Conservation (phyloP, 78 protist species). For the Mastigamoeba balamuthi region DNA sequence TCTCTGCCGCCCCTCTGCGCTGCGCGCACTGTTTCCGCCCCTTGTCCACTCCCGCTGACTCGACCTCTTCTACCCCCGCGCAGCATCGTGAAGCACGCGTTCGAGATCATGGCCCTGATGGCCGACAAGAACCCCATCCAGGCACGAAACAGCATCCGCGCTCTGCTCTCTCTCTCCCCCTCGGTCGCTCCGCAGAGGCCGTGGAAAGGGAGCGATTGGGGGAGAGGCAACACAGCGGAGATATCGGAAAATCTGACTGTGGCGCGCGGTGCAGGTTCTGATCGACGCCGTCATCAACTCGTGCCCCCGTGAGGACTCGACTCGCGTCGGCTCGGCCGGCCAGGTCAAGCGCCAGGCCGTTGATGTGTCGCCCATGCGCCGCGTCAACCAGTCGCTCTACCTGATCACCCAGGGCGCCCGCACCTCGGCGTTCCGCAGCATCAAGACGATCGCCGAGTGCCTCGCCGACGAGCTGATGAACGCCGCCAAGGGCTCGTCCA, state of each 20-base stretch:
- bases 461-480: conserved; percentile 98
- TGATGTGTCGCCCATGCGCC: conserved; percentile 99
- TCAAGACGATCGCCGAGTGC: conserved; percentile 98
- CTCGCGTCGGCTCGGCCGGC: conserved; percentile 99
- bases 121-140: conserved; percentile 96
- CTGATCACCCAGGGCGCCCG: conserved; percentile 87
- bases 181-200: no score
- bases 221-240: no score
- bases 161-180: no score
- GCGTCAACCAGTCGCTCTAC: conserved; percentile 96
- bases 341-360: conserved; percentile 99
- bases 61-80: background rate
- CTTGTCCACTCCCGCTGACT: background rate
- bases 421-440: conserved; percentile 94
- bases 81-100: conserved; percentile 91
- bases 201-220: no score
- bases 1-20: background rate
- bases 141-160: conserved; percentile 1
- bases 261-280: conserved; percentile 17
- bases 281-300: conserved; percentile 89
- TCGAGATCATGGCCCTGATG: conserved; percentile 97
- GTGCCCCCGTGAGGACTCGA: conserved; percentile 99
- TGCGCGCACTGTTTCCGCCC: background rate
- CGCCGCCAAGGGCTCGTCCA: conserved; percentile 90
- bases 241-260: background rate